Base-by-base conservation (phyloP, 352 stramenopile species). In the Pythium graminicola region DNA sequence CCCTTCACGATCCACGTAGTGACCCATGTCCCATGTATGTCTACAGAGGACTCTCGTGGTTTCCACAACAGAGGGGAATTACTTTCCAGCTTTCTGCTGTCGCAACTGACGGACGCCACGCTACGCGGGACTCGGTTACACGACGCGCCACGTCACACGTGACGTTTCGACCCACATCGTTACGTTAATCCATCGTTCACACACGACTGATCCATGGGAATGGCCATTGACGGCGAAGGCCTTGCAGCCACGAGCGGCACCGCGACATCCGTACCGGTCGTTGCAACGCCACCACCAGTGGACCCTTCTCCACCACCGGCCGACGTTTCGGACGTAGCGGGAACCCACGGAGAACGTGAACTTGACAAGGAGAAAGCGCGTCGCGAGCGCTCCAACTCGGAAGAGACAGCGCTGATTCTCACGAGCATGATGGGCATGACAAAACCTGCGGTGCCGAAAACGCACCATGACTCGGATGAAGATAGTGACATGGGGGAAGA, bases 391-490 rank as follows among this genome's bases (percentile, higher is more conserved):
- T 76, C 76, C 29, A 89, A 90, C 45, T 81, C 83, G 13, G 81
- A 94, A 45, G 83, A 92, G 68, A 92, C 83, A 6, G 83, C 83
- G 42, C 73, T 92, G 66, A 94, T 94, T 43, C 76, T 94, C 50
- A 87, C 83, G 48, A 87, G 76, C 62, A 67, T 94, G 50, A 86
- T 91, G 45, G 84, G 78, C 64, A 83, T 85, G 52, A 73, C 69
- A 14, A 76, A 72, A 33, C 75, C 70, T 24, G 50, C 52, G n/a
- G 42, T 20, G 7, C 29, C 38, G 13, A 19, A n/a, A 14, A 19
- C 47, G 19, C 32, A 8, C 13, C 31, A 66, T 29, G 66, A 81
- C 42, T 76, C 60, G 40, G 74, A 82, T 22, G 67, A 66, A 33
- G 68, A 79, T 35, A 60, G 50, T 17, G 74, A 85, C 49, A 74